These are phyloP conservation scores for Saturnispora zaruensis DNA, from an alignment of 805 yeast species.

Conservation along the genomic window DNA sequence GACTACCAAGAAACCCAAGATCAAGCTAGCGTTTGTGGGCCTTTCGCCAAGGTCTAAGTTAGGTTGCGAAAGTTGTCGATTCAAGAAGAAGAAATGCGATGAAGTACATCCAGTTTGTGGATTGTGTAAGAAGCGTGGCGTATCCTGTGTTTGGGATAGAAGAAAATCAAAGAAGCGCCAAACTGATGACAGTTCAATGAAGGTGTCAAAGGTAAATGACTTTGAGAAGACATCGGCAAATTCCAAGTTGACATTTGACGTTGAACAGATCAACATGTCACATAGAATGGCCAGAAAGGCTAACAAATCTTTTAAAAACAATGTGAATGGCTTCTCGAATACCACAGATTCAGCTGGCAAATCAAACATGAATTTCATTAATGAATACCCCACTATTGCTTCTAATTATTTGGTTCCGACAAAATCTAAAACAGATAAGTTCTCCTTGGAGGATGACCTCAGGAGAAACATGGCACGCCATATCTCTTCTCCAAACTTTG, in stretches of 20 bases:
- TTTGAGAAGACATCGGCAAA: background rate
- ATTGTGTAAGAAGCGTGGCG: constrained; percentile 28
- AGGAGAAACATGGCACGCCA: constrained; percentile 12
- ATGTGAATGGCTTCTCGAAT: background rate
- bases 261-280: constrained; percentile 14
- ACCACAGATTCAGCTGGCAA: background rate
- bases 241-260: constrained; percentile 12
- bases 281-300: constrained; percentile 13
- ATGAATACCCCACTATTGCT: background rate
- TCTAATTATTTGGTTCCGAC: background rate
- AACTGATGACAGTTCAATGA: background rate
- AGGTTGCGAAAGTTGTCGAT: constrained; percentile 36
- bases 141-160: constrained; percentile 24
- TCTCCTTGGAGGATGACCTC: constrained; percentile 1
- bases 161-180: background rate
- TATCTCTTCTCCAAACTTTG: constrained; percentile 13
- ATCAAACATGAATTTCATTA: background rate
- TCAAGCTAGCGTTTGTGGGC: constrained; percentile 23
- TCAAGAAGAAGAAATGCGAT: constrained; percentile 43
- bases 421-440: background rate
- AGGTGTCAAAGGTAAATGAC: background rate
- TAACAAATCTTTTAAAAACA: background rate
- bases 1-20: background rate
- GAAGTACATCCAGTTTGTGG: constrained; percentile 40
- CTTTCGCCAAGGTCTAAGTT: constrained; percentile 28